These are phyloP conservation scores for Xanthoparmelia taractica DNA, from an alignment of 495 filamentous ascomycete genomes.

Conservation along the genomic window DNA sequence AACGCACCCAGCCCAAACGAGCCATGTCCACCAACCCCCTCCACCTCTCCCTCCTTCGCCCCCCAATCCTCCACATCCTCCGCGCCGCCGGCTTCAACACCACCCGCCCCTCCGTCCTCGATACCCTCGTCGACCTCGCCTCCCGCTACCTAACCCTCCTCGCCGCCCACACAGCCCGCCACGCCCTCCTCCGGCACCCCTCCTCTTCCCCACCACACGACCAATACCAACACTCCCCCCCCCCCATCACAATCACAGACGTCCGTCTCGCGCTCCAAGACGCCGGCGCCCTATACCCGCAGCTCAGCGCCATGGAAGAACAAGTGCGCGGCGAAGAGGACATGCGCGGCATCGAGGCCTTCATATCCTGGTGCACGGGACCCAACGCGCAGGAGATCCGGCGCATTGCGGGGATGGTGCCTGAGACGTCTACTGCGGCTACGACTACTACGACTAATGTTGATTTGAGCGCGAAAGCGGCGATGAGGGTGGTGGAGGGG, in stretches of 20 bases:
- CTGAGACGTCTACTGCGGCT: slow-evolving; percentile 33
- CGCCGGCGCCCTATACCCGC: slow-evolving; percentile 59
- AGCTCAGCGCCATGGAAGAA: slow-evolving; percentile 51
- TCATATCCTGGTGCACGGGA: slow-evolving; percentile 66
- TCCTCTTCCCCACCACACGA: too few relatives aligned
- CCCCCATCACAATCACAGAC: slow-evolving; percentile 51
- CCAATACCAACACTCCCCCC: neutral
- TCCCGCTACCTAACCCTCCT: slow-evolving; percentile 66
- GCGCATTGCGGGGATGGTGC: slow-evolving; percentile 52
- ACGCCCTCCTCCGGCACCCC: slow-evolving; percentile 38
- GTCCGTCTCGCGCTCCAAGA: slow-evolving; percentile 76
- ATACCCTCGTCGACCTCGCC: slow-evolving; percentile 68
- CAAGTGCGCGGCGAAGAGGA: slow-evolving; percentile 58
- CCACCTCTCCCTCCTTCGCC: slow-evolving; percentile 70
- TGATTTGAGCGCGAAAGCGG: neutral
- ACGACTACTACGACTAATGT: too few relatives aligned
- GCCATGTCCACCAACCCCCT: slow-evolving; percentile 32
- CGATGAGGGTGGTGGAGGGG: neutral
- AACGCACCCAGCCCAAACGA: neutral
- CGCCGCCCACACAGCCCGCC: slow-evolving; percentile 51
- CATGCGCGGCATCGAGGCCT: slow-evolving; percentile 60
- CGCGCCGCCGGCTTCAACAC: slow-evolving; percentile 78
- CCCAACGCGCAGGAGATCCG: slow-evolving; percentile 63
- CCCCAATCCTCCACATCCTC: slow-evolving; percentile 75
- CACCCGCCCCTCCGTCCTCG: slow-evolving; percentile 65